These are phyloP conservation scores for Solanum commersonii DNA, from an alignment of 257 asterid species.

Conservation along the genomic window DNA sequence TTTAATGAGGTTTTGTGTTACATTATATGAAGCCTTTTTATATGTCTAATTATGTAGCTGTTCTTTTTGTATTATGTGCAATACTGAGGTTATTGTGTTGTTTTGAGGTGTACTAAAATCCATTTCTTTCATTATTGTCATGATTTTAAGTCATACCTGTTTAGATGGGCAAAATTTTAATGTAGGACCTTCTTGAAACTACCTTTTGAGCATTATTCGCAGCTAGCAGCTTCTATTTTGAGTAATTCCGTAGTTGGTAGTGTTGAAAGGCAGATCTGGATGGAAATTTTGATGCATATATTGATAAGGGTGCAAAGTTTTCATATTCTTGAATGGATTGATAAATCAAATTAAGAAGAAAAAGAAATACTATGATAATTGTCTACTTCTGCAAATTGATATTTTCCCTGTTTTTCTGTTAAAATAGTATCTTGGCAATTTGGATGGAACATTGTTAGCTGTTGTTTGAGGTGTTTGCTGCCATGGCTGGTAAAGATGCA, in stretches of 20 bases:
- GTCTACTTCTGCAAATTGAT: not conserved
- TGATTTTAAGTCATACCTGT: not conserved
- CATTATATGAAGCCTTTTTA: not conserved
- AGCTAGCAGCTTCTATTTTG: not conserved
- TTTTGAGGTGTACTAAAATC: not conserved
- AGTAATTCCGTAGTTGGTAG: not conserved
- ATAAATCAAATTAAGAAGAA: not conserved
- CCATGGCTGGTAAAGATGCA: slow-evolving; percentile 3
- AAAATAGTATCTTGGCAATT: not conserved
- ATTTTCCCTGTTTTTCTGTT: not conserved
- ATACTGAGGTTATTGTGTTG: not conserved
- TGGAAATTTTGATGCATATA: not conserved
- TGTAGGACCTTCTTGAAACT: not conserved
- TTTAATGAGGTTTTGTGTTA: not conserved
- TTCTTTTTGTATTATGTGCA: not conserved
- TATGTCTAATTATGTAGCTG: not conserved
- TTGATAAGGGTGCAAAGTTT: not conserved
- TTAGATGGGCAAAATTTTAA: not conserved
- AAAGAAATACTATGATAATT: not conserved
- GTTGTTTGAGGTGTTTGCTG: not conserved
- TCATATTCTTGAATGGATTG: not conserved
- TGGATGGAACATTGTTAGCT: not conserved
- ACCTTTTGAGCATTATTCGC: not conserved
- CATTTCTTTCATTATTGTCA: not conserved
- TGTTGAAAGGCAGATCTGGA: not conserved